Base-by-base conservation (phyloP, 2,329 filamentous ascomycete species). In the Blastomyces parvus region DNA sequence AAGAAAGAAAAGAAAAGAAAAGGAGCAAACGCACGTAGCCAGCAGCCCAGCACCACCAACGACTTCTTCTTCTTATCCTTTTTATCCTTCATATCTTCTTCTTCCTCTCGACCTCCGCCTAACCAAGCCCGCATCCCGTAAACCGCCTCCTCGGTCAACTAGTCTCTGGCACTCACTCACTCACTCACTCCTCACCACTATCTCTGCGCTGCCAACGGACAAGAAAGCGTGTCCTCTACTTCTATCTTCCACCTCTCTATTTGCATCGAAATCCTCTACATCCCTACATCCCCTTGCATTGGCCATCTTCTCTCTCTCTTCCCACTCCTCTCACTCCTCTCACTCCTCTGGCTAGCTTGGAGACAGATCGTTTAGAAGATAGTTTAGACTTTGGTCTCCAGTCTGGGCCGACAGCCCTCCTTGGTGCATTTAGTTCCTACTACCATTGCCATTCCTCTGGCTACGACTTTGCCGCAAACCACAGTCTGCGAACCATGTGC, bases 401-500 rank as follows among this genome's bases (percentile, higher is more conserved):
- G n/a, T 27, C 46, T 27, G 22, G 46, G n/a, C 46, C 46, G 22
- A n/a, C n/a, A n/a, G n/a, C 17, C 2, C 50, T 14, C 8, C 53
- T 38, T 56, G 53, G 53, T 56, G 13, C 42, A 30, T 30, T 30
- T n/a, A n/a, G n/a, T n/a, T n/a, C n/a, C n/a, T n/a, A n/a, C n/a
- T n/a, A n/a, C n/a, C n/a, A n/a, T n/a, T n/a, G n/a, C n/a, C 27
- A 30, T 30, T 2, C 27, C 4, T 30, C 13, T 48, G 46, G 13
- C 22, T 11, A 50, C 36, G 13, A 38, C 36, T 56, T 38, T 38
- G 36, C 53, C 53, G 53, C 53, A 30, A 33, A 22, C 53, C 22
- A 56, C n/a, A n/a, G 46, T 50, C 53, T 22, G 11, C 17, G 53
- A 38, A 56, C 53, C 53, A 56, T 56, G 53, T 38, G 53, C 30